Base-by-base conservation (phyloP, 148 eudicot genomes). In the Cornus suecica region DNA sequence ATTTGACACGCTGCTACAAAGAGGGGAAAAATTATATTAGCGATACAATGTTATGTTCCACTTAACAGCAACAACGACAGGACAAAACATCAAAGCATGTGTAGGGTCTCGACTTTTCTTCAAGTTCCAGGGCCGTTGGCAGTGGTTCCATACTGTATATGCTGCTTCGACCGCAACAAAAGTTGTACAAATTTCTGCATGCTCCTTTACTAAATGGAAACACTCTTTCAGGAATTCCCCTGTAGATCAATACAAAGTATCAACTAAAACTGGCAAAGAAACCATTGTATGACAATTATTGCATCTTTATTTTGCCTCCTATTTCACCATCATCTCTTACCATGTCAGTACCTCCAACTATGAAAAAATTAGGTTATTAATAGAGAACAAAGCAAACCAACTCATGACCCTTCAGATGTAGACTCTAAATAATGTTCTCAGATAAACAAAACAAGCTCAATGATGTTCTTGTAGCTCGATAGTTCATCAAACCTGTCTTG, bases 131-230 rank as follows among this genome's bases (percentile, higher is more conserved):
- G 8, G 89, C 80, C 31, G 93, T 82, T 18, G 97, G 99, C 63
- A 95, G 80, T 24, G 80, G 80, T 83, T 92, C 99, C 81, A 95
- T 66, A 54, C 78, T 81, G 85, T 89, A 87, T 30, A 66, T 70
- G 84, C 87, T 78, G 69, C 76, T 85, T 67, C 79, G 74, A 58
- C 82, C 83, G 70, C 84, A 95, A 70, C 97, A 95, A 86, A 91
- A 95, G 76, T 87, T 74, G 83, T 85, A 87, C 78, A 92, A 72
- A 79, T 95, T 95, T 74, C 87, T 83, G 83, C 97, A 85, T 24
- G 86, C 74, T 77, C 99, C 97, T 84, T 88, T 84, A 69, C 94
- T 95, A 84, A 92, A 95, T 10, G 99, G 97, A 78, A 85, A 89
- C 69, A 94, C 96, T 81, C 99, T 84, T 74, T 91, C 94, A 32